Evolutionary conservation across 345 rosid species (phyloP), one percentile per base, ranked within the genome.

Genomic region (Eucalyptus cloeziana): DNA sequence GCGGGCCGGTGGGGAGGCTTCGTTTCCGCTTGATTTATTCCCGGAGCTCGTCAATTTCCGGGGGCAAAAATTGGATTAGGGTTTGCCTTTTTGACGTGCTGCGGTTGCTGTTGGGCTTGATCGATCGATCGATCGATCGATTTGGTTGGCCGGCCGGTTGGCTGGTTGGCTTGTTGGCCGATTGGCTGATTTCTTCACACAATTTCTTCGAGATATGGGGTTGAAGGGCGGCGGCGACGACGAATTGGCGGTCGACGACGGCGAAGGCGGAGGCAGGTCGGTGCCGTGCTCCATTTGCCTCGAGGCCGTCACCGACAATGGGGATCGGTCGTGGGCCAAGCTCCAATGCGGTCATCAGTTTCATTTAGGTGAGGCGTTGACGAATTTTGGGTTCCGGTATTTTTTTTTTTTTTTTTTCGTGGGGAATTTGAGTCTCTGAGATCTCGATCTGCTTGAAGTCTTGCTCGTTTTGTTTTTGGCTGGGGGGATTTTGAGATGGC

Each of bases 211-310:
- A 43, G 88, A 87, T 62, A 98, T 98, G 99, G 99, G 99, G 81
- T 93, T 98, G 91, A 97, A 97, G 79, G 96, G 92, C 43, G 93
- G 88, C 64, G 94, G 92, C 52, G 92, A 89, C 89, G 87, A 52
- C 25, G 58, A 52, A 10, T 52, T 50, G 64, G 93, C 88, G 49
- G 96, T 92, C 49, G 94, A 93, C 8, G 97, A 92, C 62, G 94
- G 90, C 43, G 95, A 86, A 10, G 96, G 86, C 49, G 93, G 88
- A 58, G 93, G 86, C 67, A 95, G 95, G 90, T 91, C 95, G 13
- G 96, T 97, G 90, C 91, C 99, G 6, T 98, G 99, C 90, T 98
- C 99, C 96, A 96, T 98, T 95, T 98, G 99, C 90, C 98, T 98
- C 37, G 99, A 98, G 64, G 89, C 89, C 27, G 99, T 98, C 24